These are phyloP conservation scores for Melaleuca alternifolia DNA, from an alignment of 345 rosid species.

Conservation along the genomic window DNA sequence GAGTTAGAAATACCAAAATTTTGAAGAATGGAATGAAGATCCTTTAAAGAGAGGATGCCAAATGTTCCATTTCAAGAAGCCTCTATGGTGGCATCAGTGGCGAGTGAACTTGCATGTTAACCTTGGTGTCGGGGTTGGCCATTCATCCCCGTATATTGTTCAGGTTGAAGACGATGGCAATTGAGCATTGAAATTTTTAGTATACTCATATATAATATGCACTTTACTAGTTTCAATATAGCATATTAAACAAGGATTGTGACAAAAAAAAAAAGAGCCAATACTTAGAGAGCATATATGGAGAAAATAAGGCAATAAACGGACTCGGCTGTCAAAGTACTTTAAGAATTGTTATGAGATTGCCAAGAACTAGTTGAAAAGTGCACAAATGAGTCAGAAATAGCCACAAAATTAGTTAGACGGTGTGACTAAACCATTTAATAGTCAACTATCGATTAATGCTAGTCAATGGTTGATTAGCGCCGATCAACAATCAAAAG, in stretches of 20 bases:
- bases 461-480: fast-evolving
- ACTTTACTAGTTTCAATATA: no score
- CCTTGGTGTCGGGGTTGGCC: neutral
- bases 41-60: fast-evolving
- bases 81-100: neutral
- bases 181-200: neutral
- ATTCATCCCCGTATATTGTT: neutral
- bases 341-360: no score
- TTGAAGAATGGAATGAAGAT: neutral
- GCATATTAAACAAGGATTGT: no score
- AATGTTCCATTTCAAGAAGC: neutral
- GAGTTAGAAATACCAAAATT: neutral
- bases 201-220: no score
- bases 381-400: neutral
- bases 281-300: no score
- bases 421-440: neutral
- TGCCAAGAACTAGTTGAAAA: neutral
- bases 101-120: neutral
- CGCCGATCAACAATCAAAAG: neutral
- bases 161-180: neutral
- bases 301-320: no score
- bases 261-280: no score
- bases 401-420: neutral
- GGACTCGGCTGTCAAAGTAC: no score
- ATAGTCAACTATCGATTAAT: neutral